A percentile compares a stretch with the other conserved stretches of the same genome.
Conservation (phyloP, 2,329 filamentous ascomycete genomes). For the Alternaria incomplexa region DNA sequence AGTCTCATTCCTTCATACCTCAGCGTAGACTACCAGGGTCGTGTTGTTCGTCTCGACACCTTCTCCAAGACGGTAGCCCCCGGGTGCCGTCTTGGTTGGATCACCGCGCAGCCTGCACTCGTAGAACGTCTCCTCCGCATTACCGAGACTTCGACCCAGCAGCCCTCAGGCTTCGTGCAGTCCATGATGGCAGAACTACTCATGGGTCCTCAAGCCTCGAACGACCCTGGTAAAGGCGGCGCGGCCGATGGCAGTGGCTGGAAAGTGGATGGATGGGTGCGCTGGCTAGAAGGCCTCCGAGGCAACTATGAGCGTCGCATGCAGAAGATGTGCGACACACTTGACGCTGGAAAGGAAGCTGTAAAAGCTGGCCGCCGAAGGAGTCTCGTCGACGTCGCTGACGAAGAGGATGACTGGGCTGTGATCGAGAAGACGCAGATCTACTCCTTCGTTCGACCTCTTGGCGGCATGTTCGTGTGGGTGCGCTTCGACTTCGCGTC, state of each 20-base stretch:
- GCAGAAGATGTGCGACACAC: conserved; percentile 74
- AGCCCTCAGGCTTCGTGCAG: conserved; percentile 90
- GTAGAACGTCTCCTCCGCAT: conserved; percentile 77
- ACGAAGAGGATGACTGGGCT: conserved; percentile 67
- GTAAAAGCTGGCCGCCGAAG: conserved; percentile 65
- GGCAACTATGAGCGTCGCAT: conserved; percentile 86
- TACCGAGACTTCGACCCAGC: conserved; percentile 78
- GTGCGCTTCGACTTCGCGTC: conserved; percentile 71
- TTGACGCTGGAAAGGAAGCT: conserved; percentile 71
- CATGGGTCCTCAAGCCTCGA: conserved; percentile 69
- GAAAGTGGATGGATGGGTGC: conserved; percentile 85
- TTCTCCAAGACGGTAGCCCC: conserved; percentile 94
- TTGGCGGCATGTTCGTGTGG: conserved; percentile 94
- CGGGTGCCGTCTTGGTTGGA: conserved; percentile 88
- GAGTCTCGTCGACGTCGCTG: conserved; percentile 37
- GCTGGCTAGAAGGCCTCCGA: conserved; percentile 85
- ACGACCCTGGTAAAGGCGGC: conserved; percentile 54
- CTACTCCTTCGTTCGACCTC: conserved; percentile 78
- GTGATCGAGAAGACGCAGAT: conserved; percentile 76
- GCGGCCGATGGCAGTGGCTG: conserved; percentile 66
- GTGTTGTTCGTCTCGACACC: conserved; percentile 88
- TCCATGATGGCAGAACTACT: conserved; percentile 78
- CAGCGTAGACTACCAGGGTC: conserved; percentile 80
- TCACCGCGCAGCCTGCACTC: conserved; percentile 81
- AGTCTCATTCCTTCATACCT: conserved; percentile 83